Evolutionary conservation across 352 stramenopile species (phyloP).

Genomic region (Globisporangium paroecandrum): DNA sequence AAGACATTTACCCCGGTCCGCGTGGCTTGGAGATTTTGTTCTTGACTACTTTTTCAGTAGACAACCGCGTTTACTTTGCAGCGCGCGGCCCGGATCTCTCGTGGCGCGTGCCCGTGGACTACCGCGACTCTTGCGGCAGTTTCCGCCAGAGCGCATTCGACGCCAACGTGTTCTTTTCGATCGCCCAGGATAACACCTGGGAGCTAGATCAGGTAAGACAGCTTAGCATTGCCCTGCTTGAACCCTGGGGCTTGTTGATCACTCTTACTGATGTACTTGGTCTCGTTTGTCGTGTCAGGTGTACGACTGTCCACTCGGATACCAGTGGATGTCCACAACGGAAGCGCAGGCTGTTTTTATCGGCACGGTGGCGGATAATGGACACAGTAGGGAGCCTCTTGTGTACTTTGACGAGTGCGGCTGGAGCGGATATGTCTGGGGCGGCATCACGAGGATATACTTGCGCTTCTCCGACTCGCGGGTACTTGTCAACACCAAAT

Average conservation of each 20-base stretch:
- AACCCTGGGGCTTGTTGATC: background rate
- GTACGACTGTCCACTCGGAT: constrained; percentile 87
- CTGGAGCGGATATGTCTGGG: constrained; percentile 78
- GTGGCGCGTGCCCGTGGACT: constrained; percentile 40
- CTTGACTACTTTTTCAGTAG: constrained; percentile 50
- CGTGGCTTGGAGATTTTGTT: constrained; percentile 27
- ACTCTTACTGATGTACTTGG: background rate
- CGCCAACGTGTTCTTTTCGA: constrained; percentile 55
- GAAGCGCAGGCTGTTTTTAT: constrained; percentile 50
- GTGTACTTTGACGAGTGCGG: constrained; percentile 87
- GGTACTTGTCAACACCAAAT: constrained; percentile 16
- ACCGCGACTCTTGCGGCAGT: constrained; percentile 65
- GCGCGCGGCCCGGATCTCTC: constrained; percentile 64
- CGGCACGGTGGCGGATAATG: constrained; percentile 26
- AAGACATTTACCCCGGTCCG: constrained; percentile 53
- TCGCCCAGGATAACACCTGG: constrained; percentile 66
- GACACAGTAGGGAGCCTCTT: constrained; percentile 28
- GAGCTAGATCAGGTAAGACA: constrained; percentile 37
- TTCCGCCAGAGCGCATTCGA: constrained; percentile 67
- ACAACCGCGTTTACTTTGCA: constrained; percentile 77
- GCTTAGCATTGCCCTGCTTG: background rate
- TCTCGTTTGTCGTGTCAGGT: constrained; percentile 17
- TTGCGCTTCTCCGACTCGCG: constrained; percentile 87
- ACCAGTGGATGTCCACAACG: constrained; percentile 79
- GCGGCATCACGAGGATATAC: constrained; percentile 45